These are phyloP conservation scores for Plectosphaerella plurivora DNA, from an alignment of 2,329 filamentous ascomycete species.

Conservation along the genomic window DNA sequence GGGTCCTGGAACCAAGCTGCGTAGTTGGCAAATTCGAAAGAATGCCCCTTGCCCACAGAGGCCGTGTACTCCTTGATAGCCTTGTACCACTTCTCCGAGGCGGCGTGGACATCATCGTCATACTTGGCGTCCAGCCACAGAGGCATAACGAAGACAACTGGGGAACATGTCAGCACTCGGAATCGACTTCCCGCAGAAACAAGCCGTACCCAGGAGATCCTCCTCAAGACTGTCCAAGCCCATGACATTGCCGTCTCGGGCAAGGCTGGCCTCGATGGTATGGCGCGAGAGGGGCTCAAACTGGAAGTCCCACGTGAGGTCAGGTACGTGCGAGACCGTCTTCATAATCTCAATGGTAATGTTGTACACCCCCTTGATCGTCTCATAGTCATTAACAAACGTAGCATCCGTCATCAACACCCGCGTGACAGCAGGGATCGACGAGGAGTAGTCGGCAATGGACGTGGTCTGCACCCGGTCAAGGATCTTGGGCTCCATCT, in stretches of 20 bases:
- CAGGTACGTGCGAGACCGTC: slow-evolving; percentile 6
- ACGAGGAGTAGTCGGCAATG: slow-evolving; percentile 11
- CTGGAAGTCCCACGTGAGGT: slow-evolving; percentile 10
- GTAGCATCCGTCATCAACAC: slow-evolving; percentile 11
- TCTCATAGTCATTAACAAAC: slow-evolving; percentile 10
- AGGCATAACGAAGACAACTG: slow-evolving; percentile 7
- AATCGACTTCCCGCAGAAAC: neutral
- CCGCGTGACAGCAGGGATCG: slow-evolving; percentile 7
- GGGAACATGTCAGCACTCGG: neutral
- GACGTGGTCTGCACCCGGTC: slow-evolving; percentile 10
- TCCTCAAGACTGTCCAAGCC: slow-evolving; percentile 8
- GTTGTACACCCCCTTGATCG: slow-evolving; percentile 9
- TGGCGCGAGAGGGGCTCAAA: slow-evolving; percentile 11
- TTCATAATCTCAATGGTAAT: slow-evolving; percentile 8
- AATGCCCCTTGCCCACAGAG: slow-evolving; percentile 9
- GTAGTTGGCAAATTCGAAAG: slow-evolving; percentile 31
- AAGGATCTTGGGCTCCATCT: slow-evolving; percentile 14
- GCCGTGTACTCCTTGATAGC: slow-evolving; percentile 5
- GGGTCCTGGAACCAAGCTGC: slow-evolving; percentile 20
- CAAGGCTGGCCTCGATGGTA: neutral
- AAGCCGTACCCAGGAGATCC: slow-evolving; percentile 5
- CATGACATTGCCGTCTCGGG: slow-evolving; percentile 9
- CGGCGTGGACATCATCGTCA: slow-evolving; percentile 4
- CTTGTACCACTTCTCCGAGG: slow-evolving; percentile 1
- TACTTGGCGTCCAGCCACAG: slow-evolving; percentile 4